These are phyloP conservation scores for Cryptosporidium felis DNA, from an alignment of 169 alveolate genomes.

Conservation along the genomic window DNA sequence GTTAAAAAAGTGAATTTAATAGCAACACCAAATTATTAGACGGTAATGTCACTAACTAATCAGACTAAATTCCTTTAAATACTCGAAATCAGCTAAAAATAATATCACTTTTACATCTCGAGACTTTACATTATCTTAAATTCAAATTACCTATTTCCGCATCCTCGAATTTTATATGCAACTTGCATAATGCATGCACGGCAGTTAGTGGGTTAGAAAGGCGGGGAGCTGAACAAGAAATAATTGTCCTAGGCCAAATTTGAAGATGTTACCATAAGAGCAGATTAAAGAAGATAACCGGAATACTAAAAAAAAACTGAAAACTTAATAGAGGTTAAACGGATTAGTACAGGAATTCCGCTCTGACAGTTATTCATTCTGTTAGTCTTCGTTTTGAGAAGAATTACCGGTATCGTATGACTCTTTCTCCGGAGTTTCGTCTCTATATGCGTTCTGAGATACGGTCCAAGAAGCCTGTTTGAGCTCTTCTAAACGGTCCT, in stretches of 20 bases:
- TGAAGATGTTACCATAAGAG: no score
- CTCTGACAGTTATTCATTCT: no score
- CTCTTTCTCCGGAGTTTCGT: background rate
- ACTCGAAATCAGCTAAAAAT: no score
- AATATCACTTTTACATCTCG: slow-evolving; percentile 50
- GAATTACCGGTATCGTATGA: no score
- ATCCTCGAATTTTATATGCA: slow-evolving; percentile 48
- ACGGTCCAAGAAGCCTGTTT: slow-evolving; percentile 52
- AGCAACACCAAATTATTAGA: background rate
- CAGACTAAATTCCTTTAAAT: background rate
- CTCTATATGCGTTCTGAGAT: slow-evolving; percentile 31
- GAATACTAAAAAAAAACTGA: no score
- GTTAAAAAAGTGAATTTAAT: background rate
- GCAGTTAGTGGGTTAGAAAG: background rate
- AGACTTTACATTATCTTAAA: slow-evolving; percentile 43
- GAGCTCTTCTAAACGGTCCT: slow-evolving; percentile 3
- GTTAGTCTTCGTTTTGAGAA: no score
- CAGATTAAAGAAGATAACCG: no score
- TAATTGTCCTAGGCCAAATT: no score
- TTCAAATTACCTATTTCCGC: background rate
- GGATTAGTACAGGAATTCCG: no score
- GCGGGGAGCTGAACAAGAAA: no score
- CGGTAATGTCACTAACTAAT: background rate
- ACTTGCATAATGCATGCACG: slow-evolving; percentile 18
- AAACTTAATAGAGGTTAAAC: no score